Conservation (phyloP, 2,329 filamentous ascomycete genomes). For the Alternaria dauci region DNA sequence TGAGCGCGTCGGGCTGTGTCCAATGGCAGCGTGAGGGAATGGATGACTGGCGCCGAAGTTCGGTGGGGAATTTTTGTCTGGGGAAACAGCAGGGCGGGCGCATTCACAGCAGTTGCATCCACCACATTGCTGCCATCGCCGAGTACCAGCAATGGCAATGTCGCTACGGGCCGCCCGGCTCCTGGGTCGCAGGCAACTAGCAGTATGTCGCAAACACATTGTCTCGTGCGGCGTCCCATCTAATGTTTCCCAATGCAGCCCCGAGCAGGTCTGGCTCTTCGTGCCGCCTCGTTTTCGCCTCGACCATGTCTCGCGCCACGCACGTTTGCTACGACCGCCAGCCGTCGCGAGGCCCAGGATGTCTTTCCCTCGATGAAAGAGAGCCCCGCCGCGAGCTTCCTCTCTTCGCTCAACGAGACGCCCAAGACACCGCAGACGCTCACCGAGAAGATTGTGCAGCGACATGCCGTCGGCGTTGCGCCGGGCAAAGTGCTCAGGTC, state of each 20-base stretch:
- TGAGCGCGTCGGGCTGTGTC: conserved; percentile 24
- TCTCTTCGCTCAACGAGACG: conserved; percentile 70
- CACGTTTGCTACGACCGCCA: conserved; percentile 36
- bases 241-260: conserved; percentile 31
- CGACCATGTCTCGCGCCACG: conserved; percentile 35
- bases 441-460: conserved; percentile 92
- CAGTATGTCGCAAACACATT: conserved; percentile 32
- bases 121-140: conserved; percentile 23
- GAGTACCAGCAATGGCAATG: conserved; percentile 47
- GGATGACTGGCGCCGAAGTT: conserved; percentile 17
- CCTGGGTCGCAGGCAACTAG: conserved; percentile 40
- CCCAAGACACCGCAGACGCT: conserved; percentile 73
- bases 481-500: conserved; percentile 76
- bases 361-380: conserved; percentile 71
- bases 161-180: conserved; percentile 47
- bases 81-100: conserved; percentile 19
- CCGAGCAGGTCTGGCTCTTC: conserved; percentile 37
- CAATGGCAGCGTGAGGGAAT: conserved; percentile 32
- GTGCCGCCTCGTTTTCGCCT: conserved; percentile 34
- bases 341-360: conserved; percentile 38
- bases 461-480: conserved; percentile 77
- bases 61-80: conserved; percentile 29
- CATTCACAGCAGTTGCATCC: conserved; percentile 23
- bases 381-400: conserved; percentile 68
- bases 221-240: not conserved